A percentile compares a stretch with the other conserved stretches of the same genome.
Conservation (phyloP, 495 filamentous ascomycete genomes). For the Pseudoneurospora amorphoporcata region DNA sequence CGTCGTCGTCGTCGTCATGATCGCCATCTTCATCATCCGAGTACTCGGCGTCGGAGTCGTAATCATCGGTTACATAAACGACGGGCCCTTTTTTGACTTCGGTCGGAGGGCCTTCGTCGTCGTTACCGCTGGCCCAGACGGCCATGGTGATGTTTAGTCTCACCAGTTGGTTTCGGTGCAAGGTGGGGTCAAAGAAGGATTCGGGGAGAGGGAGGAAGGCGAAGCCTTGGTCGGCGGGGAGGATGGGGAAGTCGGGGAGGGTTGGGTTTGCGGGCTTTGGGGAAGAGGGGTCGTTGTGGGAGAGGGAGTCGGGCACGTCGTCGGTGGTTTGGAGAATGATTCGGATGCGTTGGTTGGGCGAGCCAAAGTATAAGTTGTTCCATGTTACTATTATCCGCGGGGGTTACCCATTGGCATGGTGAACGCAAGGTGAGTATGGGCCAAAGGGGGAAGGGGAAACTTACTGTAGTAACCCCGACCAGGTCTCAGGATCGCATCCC, state of each 20-base stretch:
- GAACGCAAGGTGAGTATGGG: neutral
- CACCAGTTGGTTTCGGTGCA: neutral
- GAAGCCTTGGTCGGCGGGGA: neutral
- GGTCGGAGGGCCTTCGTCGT: neutral
- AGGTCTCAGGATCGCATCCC: constrained; percentile 10
- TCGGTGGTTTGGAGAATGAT: constrained; percentile 6
- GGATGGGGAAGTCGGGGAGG: constrained; percentile 17
- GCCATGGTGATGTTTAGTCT: neutral
- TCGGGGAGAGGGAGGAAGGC: neutral
- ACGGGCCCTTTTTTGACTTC: neutral
- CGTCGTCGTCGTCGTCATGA: neutral
- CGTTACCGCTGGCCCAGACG: neutral
- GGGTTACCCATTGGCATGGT: neutral
- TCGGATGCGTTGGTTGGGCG: neutral
- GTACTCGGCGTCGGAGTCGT: neutral
- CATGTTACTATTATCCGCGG: constrained; percentile 18
- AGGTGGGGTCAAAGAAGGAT: constrained; percentile 1
- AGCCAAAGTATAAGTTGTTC: constrained; percentile 12
- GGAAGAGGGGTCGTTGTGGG: constrained; percentile 1
- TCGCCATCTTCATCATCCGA: neutral
- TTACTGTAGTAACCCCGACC: constrained; percentile 22
- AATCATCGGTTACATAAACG: constrained; percentile 1
- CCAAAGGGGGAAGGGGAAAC: neutral
- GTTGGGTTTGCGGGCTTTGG: constrained; percentile 10
- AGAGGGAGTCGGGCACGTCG: neutral